Evolutionary conservation across 2,329 filamentous ascomycete species (phyloP), one percentile per base, ranked within the genome.

Genomic region (Colletotrichum theobromicola): DNA sequence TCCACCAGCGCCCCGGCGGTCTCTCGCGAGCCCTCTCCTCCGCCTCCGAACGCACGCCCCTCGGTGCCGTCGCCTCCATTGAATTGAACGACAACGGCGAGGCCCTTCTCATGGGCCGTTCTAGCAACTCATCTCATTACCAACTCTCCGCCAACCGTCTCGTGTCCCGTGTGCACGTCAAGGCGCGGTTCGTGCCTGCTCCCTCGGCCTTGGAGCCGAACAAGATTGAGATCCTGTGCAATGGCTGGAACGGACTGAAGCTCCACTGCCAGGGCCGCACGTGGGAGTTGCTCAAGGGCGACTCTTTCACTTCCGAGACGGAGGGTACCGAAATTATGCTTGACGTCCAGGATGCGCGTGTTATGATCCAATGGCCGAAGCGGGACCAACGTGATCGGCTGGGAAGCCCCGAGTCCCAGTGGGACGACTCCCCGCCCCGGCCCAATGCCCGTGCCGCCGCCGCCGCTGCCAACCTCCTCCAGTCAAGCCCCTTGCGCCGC

Each of bases 161-260:
- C 74, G 95, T 99, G 76, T 98, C 97, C 80, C 94, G 97, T 81
- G 92, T 98, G 28, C 97, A 99, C 82, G 94, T 98, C 84, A 94
- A 95, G 85, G 96, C 95, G 76, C 91, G 93, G 67, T 99, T 96
- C 83, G 91, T 96, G 76, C 89, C 93, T 26, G 91, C 94, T 15
- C 86, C 89, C 24, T 89, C 90, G 70, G 90, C 90, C 7, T 89
- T 94, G 79, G 92, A 94, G 78, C 89, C 92, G 76, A 94, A 94
- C 82, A 93, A 92, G 83, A 91, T 99, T 61, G 94, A 98, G 84
- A 94, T 99, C 79, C 90, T 95, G 80, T 99, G 97, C 87, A 91
- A 94, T 80, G 97, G 97, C 26, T 98, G 96, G 96, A 99, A 99
- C 83, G 97, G 97, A 18, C 89, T 97, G 77, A 98, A 95, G 86